These are phyloP conservation scores for Gossypium anomalum DNA, from an alignment of 345 rosid genomes.

Conservation along the genomic window DNA sequence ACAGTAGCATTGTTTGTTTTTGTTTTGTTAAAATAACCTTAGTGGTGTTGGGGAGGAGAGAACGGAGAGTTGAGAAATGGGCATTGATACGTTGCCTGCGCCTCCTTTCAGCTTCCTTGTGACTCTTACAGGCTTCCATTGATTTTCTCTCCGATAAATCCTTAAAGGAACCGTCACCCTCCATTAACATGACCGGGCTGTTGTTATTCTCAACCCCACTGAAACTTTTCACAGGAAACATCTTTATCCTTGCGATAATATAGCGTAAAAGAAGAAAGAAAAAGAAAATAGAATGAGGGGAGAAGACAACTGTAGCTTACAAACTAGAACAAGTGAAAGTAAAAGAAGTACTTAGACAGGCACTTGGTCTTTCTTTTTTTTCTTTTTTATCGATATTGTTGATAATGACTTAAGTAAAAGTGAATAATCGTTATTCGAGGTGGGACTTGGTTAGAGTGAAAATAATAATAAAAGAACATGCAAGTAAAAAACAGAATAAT, in stretches of 20 bases:
- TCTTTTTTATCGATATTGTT: conserved; percentile 3
- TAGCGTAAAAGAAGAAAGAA: background rate
- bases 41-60: conserved; percentile 49
- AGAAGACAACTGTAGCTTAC: conserved; percentile 12
- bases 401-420: conserved; percentile 16
- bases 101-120: conserved; percentile 54
- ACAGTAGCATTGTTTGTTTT: background rate
- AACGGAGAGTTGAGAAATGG: conserved; percentile 56
- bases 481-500: conserved; percentile 6
- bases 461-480: background rate
- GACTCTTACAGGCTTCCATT: conserved; percentile 38
- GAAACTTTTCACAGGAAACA: conserved; percentile 30
- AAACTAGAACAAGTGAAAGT: background rate
- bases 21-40: conserved; percentile 22
- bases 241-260: background rate
- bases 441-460: conserved; percentile 3
- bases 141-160: conserved; percentile 24
- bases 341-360: background rate
- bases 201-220: background rate
- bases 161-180: conserved; percentile 25
- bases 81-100: conserved; percentile 62
- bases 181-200: conserved; percentile 15
- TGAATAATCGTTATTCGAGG: conserved; percentile 15
- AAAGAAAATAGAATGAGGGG: background rate
- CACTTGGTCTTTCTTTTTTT: background rate